These are phyloP conservation scores for Manihot esculenta DNA, from an alignment of 441 rosid species.

Conservation along the genomic window DNA sequence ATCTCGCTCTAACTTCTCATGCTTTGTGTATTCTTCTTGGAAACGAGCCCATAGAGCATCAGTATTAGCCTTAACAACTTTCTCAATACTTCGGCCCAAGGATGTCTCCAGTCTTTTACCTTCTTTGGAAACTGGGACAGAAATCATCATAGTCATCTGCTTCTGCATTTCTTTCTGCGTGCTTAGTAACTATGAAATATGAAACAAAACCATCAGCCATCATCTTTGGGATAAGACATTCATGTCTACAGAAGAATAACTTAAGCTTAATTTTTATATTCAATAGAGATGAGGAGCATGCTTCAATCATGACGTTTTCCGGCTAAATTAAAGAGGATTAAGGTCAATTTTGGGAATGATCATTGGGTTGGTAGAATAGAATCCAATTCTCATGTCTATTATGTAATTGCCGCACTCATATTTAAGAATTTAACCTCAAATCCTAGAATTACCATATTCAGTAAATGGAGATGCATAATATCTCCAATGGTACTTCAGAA, in stretches of 20 bases:
- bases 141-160: constrained; percentile 59
- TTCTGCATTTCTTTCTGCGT: constrained; percentile 86
- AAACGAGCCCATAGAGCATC: constrained; percentile 87
- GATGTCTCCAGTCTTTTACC: constrained; percentile 79
- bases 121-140: constrained; percentile 62
- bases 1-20: constrained; percentile 63
- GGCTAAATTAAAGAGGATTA: constrained; percentile 3
- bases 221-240: constrained; percentile 39
- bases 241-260: constrained; percentile 34
- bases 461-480: not conserved
- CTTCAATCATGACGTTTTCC: not conserved
- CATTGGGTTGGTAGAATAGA: not conserved
- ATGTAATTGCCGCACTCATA: not conserved
- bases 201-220: constrained; percentile 5
- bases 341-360: not conserved
- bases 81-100: constrained; percentile 70
- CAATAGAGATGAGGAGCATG: not conserved
- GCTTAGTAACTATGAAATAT: constrained; percentile 48
- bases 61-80: constrained; percentile 59
- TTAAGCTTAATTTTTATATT: not conserved
- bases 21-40: constrained; percentile 71
- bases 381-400: not conserved
- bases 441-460: not conserved
- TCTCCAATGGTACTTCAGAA: not conserved
- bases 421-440: not conserved